These are phyloP conservation scores for Podaxis sp. DNA, from an alignment of 768 basidiomycete genomes.

Conservation along the genomic window DNA sequence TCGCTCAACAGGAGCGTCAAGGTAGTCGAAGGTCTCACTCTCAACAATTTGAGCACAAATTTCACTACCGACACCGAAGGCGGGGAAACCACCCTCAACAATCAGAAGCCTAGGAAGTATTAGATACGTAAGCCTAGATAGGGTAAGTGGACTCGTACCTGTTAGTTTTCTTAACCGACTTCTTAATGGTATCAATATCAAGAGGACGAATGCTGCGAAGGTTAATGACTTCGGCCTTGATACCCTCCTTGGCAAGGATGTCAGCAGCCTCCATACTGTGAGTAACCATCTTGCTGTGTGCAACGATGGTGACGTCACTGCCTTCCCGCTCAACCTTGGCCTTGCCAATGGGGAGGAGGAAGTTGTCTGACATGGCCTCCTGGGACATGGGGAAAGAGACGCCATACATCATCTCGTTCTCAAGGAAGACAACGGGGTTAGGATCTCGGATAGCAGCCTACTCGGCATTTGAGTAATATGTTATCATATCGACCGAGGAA, in stretches of 20 bases:
- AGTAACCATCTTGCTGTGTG: constrained; percentile 97
- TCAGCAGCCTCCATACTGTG: constrained; percentile 96
- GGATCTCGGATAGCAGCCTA: constrained; percentile 97
- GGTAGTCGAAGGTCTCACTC: constrained; percentile 97
- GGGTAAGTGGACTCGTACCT: constrained; percentile 47
- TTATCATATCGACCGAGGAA: neutral
- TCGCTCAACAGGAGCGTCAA: constrained; percentile 97
- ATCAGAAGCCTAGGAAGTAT: constrained; percentile 67
- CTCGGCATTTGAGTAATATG: constrained; percentile 1
- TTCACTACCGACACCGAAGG: constrained; percentile 97
- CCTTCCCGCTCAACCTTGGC: constrained; percentile 94
- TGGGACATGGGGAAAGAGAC: constrained; percentile 94
- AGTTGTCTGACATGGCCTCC: constrained; percentile 94
- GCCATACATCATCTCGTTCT: constrained; percentile 99
- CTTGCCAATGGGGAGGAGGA: constrained; percentile 95
- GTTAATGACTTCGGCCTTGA: constrained; percentile 98
- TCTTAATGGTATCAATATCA: constrained; percentile 96
- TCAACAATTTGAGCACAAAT: constrained; percentile 98
- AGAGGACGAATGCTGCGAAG: constrained; percentile 93
- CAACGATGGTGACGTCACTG: constrained; percentile 92
- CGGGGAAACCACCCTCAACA: constrained; percentile 98
- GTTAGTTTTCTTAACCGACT: constrained; percentile 98
- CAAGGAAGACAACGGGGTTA: constrained; percentile 97
- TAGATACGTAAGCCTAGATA: neutral
- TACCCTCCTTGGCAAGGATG: constrained; percentile 88